Evolutionary conservation across 495 filamentous ascomycete genomes (phyloP).

Genomic region (Entonaema liquescens): DNA sequence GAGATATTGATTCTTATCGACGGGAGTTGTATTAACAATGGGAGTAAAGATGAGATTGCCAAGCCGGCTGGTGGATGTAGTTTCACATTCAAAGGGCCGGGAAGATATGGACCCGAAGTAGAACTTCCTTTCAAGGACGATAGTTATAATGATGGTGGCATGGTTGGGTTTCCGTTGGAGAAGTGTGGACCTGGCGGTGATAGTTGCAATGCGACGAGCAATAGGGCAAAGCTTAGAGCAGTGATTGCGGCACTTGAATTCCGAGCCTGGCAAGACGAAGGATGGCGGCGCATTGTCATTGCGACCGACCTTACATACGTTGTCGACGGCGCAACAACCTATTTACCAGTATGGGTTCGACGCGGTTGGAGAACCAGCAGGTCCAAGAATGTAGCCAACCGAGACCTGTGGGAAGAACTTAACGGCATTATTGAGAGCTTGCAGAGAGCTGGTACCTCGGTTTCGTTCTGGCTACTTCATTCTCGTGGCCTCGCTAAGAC

Average conservation of each 20-base stretch:
- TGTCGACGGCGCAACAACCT: conserved; percentile 52
- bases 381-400: conserved; percentile 43
- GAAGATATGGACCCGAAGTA: background rate
- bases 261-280: conserved; percentile 51
- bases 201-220: conserved; percentile 45
- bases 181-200: conserved; percentile 41
- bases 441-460: conserved; percentile 35
- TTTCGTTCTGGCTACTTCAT: conserved; percentile 47
- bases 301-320: conserved; percentile 60
- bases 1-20: conserved; percentile 55
- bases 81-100: conserved; percentile 47
- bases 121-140: conserved; percentile 23
- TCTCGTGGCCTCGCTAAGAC: conserved; percentile 9
- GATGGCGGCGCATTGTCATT: conserved; percentile 54
- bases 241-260: conserved; percentile 54
- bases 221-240: conserved; percentile 57
- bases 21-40: conserved; percentile 54
- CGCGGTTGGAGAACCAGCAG: conserved; percentile 48
- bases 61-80: conserved; percentile 46
- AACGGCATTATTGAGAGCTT: conserved; percentile 27
- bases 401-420: conserved; percentile 56
- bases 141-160: conserved; percentile 22
- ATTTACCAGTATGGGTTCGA: conserved; percentile 53
- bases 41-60: conserved; percentile 18
- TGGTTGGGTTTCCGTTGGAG: conserved; percentile 47